Evolutionary conservation across 768 basidiomycete genomes (phyloP), one percentile per base, ranked within the genome.

Genomic region (Lentinula edodes): DNA sequence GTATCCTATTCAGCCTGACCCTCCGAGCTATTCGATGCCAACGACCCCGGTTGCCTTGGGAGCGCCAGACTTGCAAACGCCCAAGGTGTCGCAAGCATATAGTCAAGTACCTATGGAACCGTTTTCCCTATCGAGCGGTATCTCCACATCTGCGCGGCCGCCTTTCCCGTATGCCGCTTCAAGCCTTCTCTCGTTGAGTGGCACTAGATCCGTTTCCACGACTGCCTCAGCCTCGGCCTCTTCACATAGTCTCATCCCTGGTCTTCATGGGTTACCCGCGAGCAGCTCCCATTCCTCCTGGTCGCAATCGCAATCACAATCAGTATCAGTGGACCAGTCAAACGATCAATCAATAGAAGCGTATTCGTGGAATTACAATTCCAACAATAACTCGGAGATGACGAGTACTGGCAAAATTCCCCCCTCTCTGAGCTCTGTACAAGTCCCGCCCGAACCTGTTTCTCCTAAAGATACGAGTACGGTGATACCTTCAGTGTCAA

Each of bases 261-360:
- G 52, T 32, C 35, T 35, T 2, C 12, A 56, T 2, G 55, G 55
- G 13, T 23, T 56, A 16, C 55, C 55, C 15, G 41, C 20, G 23
- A 56, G 55, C 39, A 56, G 55, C 18, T 56, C 55, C 6, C 55
- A 56, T 43, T 42, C 55, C 18, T 56, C 55, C 5, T n/a, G 38
- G 55, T 52, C 32, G 28, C 28, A 1, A 23, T 52, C 32, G 28
- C 28, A 23, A 23, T 28, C 28, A 6, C 28, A 35, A 34, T 32
- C 51, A 15, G 51, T 16, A 16, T 32, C 51, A 15, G 20, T 34
- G 12, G 20, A 34, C 6, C 35, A 48, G 20, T 20, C 46, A n/a
- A 48, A 48, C 7, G 46, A 48, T 18, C 46, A 28, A 48, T 48
- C 46, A 8, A 7, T 48, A 20, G 46, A 48, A 23, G 20, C 46